Conservation (phyloP, 192 early-diverging fungal genomes). For the Dispira simplex region DNA sequence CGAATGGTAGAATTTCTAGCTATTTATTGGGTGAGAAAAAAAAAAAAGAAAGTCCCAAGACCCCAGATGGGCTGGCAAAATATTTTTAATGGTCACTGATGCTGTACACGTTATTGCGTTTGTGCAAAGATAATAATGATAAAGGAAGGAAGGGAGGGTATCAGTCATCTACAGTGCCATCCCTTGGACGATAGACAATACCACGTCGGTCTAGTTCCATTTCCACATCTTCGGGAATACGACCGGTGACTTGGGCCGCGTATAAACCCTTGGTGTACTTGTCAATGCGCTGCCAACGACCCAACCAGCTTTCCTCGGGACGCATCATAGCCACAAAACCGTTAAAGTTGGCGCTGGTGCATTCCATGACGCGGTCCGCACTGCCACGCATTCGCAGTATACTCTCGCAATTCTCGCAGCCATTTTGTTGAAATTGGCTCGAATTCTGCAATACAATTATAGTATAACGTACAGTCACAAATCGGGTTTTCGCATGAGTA, state of each 20-base stretch:
- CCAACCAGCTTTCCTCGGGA: slow-evolving; percentile 62
- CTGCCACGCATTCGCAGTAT: slow-evolving; percentile 49
- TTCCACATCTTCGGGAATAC: slow-evolving; percentile 57
- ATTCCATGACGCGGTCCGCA: slow-evolving; percentile 47
- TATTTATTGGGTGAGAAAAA: too few species aligned
- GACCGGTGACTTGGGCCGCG: slow-evolving; percentile 54
- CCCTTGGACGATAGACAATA: slow-evolving; percentile 50
- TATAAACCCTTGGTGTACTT: slow-evolving; percentile 47
- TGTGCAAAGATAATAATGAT: too few species aligned
- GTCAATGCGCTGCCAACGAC: slow-evolving; percentile 42
- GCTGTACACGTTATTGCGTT: too few species aligned
- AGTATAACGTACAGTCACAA: slow-evolving; percentile 2
- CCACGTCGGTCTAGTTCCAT: slow-evolving; percentile 51
- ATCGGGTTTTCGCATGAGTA: too few species aligned
- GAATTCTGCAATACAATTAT: slow-evolving; percentile 38
- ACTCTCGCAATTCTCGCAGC: slow-evolving; percentile 75
- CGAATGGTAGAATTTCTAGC: too few species aligned
- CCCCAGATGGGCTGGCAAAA: too few species aligned
- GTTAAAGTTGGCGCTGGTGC: slow-evolving; percentile 63
- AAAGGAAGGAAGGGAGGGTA: too few species aligned
- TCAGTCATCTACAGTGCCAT: slow-evolving; percentile 34
- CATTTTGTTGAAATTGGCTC: slow-evolving; percentile 45
- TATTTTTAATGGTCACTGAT: too few species aligned
- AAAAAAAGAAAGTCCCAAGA: too few species aligned
- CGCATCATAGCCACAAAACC: slow-evolving; percentile 59